Evolutionary conservation across 345 rosid species (phyloP).

Genomic region (Hibiscus syriacus): DNA sequence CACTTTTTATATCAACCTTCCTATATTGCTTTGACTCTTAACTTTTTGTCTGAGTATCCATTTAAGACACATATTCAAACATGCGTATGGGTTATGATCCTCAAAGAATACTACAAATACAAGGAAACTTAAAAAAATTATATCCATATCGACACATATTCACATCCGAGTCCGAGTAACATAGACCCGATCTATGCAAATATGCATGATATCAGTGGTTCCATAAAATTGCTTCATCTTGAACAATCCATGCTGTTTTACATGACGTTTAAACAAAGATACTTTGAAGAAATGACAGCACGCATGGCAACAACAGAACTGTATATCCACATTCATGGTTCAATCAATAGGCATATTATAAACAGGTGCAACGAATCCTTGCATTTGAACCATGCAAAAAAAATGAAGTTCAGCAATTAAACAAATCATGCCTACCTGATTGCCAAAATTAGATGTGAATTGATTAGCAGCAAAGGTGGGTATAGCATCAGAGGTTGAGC

Average conservation of each 20-base stretch:
- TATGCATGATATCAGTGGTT: no score
- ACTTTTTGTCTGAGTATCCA: no score
- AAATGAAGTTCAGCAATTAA: slow-evolving; percentile 8
- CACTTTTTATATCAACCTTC: no score
- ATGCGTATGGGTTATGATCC: no score
- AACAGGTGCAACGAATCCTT: not conserved
- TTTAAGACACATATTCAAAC: no score
- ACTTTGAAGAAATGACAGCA: not conserved
- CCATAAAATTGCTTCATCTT: not conserved
- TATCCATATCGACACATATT: no score
- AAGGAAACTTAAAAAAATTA: no score
- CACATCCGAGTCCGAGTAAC: no score
- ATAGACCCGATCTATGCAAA: no score
- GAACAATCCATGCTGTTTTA: not conserved
- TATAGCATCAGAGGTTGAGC: slow-evolving; percentile 2
- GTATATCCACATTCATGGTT: not conserved
- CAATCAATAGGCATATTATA: not conserved
- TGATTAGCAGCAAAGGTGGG: slow-evolving; percentile 50
- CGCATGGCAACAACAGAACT: not conserved
- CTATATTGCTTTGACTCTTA: no score
- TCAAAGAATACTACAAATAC: no score
- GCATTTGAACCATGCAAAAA: slow-evolving; percentile 2
- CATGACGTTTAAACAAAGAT: not conserved
- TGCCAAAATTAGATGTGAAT: slow-evolving; percentile 31
- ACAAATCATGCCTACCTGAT: slow-evolving; percentile 43